Base-by-base conservation (phyloP, 768 basidiomycete species). In the Boletus edulis region DNA sequence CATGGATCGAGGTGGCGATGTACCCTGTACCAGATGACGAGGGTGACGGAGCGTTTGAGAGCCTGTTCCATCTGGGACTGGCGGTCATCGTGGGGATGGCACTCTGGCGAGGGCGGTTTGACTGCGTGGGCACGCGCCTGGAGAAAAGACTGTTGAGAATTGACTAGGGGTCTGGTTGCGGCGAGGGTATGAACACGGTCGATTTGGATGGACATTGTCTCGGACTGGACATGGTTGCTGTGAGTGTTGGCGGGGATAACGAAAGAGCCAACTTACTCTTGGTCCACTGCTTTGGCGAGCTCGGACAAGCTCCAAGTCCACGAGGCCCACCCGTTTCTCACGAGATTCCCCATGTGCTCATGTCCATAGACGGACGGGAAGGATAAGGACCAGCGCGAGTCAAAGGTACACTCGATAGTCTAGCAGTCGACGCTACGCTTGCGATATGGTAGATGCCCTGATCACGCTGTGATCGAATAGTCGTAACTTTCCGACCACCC, bases 11-110 rank as follows among this genome's bases (percentile, higher is more conserved):
- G 32, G 13, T 45, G n/a, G 10, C 2, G 2, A 56, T 68, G 59
- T 56, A 84, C 82, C 73, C 84, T 82, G 72, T 86, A 85, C 86
- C 86, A 87, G 55, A 86, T 80, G 49, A 87, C 78, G 55, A 87
- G 76, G 2, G 83, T 86, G 10, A 86, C 77, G 6, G 84, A 81
- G 34, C 83, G 78, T 54, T 72, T 77, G 47, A 75, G 67, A 11
- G 76, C 68, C 22, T 74, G 73, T 51, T 72, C 70, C 54, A 72
- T 58, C 60, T 75, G 69, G 13, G 56, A 62, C 13, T 68, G 70
- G 15, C 58, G 62, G 54, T 72, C 66, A 35, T 70, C 56, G 54
- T 53, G 43, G 18, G 46, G 22, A 22, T 50, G 61, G 18, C 38
- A 32, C 22, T 55, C 56, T 12, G 58, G 56, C 10, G 62, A 56